phyloP scores from a whole-genome alignment of 2,329 filamentous ascomycete species.

The Metarhizium rileyi region DNA sequence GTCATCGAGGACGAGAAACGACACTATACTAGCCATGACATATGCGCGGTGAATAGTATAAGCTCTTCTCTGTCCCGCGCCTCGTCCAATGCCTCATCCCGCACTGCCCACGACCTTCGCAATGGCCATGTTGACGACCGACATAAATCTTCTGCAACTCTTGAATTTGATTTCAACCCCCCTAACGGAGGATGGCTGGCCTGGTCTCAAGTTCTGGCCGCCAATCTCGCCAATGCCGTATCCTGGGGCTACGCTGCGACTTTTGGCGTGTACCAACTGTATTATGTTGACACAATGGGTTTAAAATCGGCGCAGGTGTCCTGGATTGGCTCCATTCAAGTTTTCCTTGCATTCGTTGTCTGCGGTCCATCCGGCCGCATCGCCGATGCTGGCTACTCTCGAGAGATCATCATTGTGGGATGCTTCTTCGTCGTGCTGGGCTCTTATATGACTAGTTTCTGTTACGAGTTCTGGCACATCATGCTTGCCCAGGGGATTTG shows the following conservation, averaged over 20 bases:
- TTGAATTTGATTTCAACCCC: slow-evolving; percentile 3
- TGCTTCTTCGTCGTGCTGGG: slow-evolving; percentile 33
- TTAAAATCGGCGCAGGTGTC: slow-evolving; percentile 27
- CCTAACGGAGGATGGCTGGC: slow-evolving; percentile 38
- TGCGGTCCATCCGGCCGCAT: slow-evolving; percentile 39
- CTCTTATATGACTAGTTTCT: slow-evolving; percentile 37
- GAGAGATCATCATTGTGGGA: slow-evolving; percentile 30
- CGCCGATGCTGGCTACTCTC: slow-evolving; percentile 39
- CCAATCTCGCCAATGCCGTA: slow-evolving; percentile 36
- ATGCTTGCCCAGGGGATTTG: slow-evolving; percentile 44
- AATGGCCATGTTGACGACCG: not conserved
- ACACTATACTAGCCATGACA: not conserved
- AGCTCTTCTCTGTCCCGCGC: not conserved
- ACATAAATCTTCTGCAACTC: not conserved
- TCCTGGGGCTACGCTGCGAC: slow-evolving; percentile 40
- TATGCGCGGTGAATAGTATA: not conserved
- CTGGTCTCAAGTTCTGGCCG: slow-evolving; percentile 41
- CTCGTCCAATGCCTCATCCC: not conserved
- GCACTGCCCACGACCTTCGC: not conserved
- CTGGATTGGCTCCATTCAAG: slow-evolving; percentile 40
- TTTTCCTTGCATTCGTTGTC: slow-evolving; percentile 38
- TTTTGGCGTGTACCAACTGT: slow-evolving; percentile 46
- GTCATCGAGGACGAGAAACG: not conserved
- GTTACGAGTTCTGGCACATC: slow-evolving; percentile 40
- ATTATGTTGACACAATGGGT: slow-evolving; percentile 28